Base-by-base conservation (phyloP, 2,329 filamentous ascomycete genomes). In the Ploettnerulaceae sp. region DNA sequence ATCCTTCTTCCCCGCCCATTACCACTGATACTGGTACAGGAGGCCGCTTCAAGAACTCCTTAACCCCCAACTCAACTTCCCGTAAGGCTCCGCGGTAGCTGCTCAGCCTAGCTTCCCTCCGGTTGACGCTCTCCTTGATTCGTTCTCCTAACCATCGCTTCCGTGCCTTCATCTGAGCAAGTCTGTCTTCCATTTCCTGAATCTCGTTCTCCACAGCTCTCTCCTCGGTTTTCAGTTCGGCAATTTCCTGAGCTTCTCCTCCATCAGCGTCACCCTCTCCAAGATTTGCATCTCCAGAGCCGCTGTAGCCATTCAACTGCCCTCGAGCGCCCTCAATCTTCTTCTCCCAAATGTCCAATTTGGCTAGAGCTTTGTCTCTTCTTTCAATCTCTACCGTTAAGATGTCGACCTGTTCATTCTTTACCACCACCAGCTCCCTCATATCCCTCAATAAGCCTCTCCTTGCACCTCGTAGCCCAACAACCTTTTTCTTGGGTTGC, bases 21-120 rank as follows among this genome's bases (percentile, higher is more conserved):
- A 57, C 44, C 9, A 54, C 43, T 3, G 54, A 58, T 12, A 45
- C 50, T 7, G 47, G 39, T 12, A 56, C 65, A 0, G 77, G 76
- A 1, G 81, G 80, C 11, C 73, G 71, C 7, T 67, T 70, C 55
- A 89, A 68, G 48, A 89, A 75, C 3, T 67, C 69, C 4, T 68
- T 66, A 5, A 88, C 71, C 45, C 85, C 77, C 11, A 68, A 69
- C 50, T 89, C 82, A 5, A 86, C 73, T 44, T 86, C 76, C 45
- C 71, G 76, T 26, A 88, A 66, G 3, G 83, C 82, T 1, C 81
- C 77, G 15, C 74, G 77, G 62, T 88, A 89, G 0, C 83, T 82
- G 45, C 82, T 86, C 11, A 89, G 63, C n/a, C 79, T 80, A 2
- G 84, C 81, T 61, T 89, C 84, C 28, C 82, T 71, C 44, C 74